Conservation (phyloP, 345 rosid species). For the Gossypium mustelinum region DNA sequence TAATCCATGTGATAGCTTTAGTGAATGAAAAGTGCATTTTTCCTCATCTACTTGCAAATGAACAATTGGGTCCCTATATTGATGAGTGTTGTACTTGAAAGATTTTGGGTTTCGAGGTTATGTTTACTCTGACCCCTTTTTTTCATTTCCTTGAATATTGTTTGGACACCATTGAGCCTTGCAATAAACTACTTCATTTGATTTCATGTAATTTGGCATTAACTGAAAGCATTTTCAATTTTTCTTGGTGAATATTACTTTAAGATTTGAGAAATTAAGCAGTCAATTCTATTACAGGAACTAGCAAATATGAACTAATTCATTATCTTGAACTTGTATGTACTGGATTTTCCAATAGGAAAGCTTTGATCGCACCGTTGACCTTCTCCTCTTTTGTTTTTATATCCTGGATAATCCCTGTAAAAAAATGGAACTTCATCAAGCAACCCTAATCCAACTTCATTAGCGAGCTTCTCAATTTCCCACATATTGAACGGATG, state of each 20-base stretch:
- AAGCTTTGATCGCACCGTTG: neutral
- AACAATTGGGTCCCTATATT: slow-evolving; percentile 14
- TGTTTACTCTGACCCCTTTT: neutral
- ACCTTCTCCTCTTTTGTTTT: slow-evolving; percentile 27
- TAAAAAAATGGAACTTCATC: neutral
- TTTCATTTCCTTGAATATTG: slow-evolving; percentile 8
- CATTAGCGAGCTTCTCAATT: slow-evolving; percentile 14
- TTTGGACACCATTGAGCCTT: neutral
- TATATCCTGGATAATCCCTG: slow-evolving; percentile 26
- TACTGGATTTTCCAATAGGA: slow-evolving; percentile 23
- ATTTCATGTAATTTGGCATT: neutral
- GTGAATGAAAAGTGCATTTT: slow-evolving; percentile 7
- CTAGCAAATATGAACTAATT: neutral
- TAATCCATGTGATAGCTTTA: slow-evolving; percentile 18
- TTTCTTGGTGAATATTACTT: neutral
- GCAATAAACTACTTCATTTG: neutral
- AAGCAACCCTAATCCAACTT: slow-evolving; percentile 9
- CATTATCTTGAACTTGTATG: slow-evolving; percentile 14
- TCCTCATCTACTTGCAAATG: slow-evolving; percentile 12
- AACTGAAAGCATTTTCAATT: neutral
- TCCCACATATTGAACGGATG: slow-evolving; percentile 27
- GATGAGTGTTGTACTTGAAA: slow-evolving; percentile 16
- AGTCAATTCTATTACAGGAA: neutral
- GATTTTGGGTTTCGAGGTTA: slow-evolving; percentile 14
- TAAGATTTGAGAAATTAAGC: no score